These are phyloP conservation scores for Picea engelmannii DNA, from an alignment of 83 land plant species.

Conservation along the genomic window DNA sequence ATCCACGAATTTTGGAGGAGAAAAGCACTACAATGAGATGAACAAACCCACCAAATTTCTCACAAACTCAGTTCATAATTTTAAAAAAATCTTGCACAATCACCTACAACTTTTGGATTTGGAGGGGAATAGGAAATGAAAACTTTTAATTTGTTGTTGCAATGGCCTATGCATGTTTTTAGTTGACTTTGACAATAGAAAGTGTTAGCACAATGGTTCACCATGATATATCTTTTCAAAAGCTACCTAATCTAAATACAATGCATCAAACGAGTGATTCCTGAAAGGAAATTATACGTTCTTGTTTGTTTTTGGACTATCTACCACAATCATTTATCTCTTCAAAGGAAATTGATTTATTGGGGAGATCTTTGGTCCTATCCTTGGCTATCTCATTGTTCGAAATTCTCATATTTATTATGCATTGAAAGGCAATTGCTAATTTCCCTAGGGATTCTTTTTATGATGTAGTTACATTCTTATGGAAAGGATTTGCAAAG, in stretches of 20 bases:
- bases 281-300: background rate
- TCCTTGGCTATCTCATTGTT: background rate
- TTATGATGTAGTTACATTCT: too few relatives aligned
- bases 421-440: background rate
- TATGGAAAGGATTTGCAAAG: too few relatives aligned
- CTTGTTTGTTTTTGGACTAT: background rate
- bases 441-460: background rate
- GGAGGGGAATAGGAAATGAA: too few relatives aligned
- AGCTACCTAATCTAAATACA: slow-evolving; percentile 13
- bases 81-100: too few relatives aligned
- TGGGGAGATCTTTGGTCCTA: background rate
- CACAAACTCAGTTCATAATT: too few relatives aligned
- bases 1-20: too few relatives aligned
- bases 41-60: too few relatives aligned
- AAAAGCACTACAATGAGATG: too few relatives aligned
- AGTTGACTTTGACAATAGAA: too few relatives aligned
- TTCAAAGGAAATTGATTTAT: background rate
- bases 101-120: too few relatives aligned
- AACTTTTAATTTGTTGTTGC: too few relatives aligned
- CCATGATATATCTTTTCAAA: slow-evolving; percentile 61
- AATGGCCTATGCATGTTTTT: slow-evolving; percentile 76
- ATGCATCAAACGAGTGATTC: background rate
- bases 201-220: slow-evolving; percentile 72
- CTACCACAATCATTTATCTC: background rate
- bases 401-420: background rate